These are phyloP conservation scores for Psilocybe subaeruginosa DNA, from an alignment of 768 basidiomycete species.

Conservation along the genomic window DNA sequence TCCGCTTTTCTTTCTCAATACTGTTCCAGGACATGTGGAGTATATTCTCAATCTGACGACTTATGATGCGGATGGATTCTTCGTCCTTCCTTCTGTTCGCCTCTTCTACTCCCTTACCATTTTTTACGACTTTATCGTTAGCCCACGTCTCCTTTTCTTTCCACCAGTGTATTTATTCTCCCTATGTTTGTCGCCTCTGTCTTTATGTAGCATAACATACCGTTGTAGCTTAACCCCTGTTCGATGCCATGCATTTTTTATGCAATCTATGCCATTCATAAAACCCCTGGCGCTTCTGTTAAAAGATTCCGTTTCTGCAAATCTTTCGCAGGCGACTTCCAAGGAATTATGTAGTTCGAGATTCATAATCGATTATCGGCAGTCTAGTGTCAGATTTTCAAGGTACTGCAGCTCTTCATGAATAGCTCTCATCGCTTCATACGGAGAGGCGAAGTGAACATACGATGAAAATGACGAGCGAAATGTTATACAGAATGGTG, in stretches of 20 bases:
- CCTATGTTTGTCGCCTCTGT: conserved; percentile 1
- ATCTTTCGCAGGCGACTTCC: too few relatives aligned
- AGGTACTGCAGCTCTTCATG: too few relatives aligned
- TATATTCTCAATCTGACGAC: neutral
- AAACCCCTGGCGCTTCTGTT: too few relatives aligned
- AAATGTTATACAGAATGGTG: too few relatives aligned
- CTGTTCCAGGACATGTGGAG: neutral
- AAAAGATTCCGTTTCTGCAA: too few relatives aligned
- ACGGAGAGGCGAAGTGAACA: too few relatives aligned
- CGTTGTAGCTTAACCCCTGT: conserved; percentile 17
- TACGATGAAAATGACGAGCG: too few relatives aligned
- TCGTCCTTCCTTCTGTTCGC: neutral
- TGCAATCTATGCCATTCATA: neutral
- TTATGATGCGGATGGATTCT: conserved; percentile 5
- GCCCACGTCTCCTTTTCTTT: neutral
- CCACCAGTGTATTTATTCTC: conserved; percentile 2
- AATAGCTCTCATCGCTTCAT: too few relatives aligned
- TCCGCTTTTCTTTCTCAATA: conserved; percentile 4
- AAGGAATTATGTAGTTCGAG: too few relatives aligned
- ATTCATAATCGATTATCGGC: too few relatives aligned
- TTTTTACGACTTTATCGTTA: neutral
- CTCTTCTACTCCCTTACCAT: neutral
- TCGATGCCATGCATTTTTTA: conserved; percentile 5
- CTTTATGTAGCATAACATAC: conserved; percentile 18
- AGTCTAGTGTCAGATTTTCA: too few relatives aligned